phyloP scores from a whole-genome alignment of 306 rosid genomes.

The Rubus parviflorus region DNA sequence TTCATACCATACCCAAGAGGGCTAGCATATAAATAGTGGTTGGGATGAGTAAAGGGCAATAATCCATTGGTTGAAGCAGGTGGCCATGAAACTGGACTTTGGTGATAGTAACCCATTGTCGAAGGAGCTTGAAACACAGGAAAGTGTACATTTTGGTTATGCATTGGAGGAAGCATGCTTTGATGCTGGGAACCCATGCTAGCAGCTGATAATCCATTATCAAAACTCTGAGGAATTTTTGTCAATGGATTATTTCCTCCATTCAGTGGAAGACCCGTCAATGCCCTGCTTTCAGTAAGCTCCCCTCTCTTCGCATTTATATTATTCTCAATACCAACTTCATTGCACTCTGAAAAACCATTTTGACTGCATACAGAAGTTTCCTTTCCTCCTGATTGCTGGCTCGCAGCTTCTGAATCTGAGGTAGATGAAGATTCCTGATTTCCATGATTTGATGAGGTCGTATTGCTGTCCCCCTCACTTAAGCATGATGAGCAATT shows the following conservation, averaged over 20 bases:
- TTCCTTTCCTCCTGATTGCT: conserved; percentile 70
- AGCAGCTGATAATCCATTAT: conserved; percentile 49
- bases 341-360: conserved; percentile 51
- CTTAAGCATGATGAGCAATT: conserved; percentile 81
- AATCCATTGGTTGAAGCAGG: conserved; percentile 64
- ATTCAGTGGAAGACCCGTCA: conserved; percentile 33
- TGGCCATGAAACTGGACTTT: conserved; percentile 89
- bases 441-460: conserved; percentile 70
- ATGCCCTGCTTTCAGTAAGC: conserved; percentile 32
- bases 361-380: conserved; percentile 42
- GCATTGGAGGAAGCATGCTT: conserved; percentile 47
- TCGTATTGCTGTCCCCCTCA: conserved; percentile 82
- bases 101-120: conserved; percentile 75
- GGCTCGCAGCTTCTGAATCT: conserved; percentile 90
- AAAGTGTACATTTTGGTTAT: conserved; percentile 63
- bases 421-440: conserved; percentile 81
- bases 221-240: conserved; percentile 41
- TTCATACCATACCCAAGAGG: conserved; percentile 84
- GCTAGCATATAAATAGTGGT: conserved; percentile 63
- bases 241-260: conserved; percentile 35
- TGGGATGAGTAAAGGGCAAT: conserved; percentile 64
- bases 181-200: conserved; percentile 66
- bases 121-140: conserved; percentile 76
- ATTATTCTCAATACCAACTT: conserved; percentile 42
- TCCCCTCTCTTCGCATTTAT: conserved; percentile 37